Evolutionary conservation across 805 yeast species (phyloP), one percentile per base, ranked within the genome.

Genomic region (Hanseniaspora meyeri): DNA sequence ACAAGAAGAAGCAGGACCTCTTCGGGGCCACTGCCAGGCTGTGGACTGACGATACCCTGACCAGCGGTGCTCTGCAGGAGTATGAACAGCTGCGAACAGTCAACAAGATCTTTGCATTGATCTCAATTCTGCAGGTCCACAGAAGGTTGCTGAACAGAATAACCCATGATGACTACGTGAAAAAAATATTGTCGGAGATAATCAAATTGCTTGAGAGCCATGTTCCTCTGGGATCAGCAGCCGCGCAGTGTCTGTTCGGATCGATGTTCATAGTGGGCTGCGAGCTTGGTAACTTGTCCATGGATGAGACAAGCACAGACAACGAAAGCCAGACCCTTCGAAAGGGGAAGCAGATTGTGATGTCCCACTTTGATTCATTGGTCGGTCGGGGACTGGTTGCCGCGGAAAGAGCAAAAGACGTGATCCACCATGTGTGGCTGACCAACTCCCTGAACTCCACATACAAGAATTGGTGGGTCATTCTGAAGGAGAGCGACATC

Each of bases 61-160:
- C 27, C n/a, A 20, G 24, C 9, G 37, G 42, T 31, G 36, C 17
- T 9, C 12, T 43, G 16, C 24, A 38, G 11, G 54, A 43, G 16
- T 56, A 56, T 29, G 48, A 36, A 37, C 38, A 51, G 8, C 38
- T 56, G 9, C 38, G 58, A 50, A 47, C 58, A 10, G 53, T 51
- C 4, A 56, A 56, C 32, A 43, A 49, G 24, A n/a, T 56, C 11
- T 56, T 56, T 45, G 58, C 55, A n/a, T 47, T 56, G 43, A 50
- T 38, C 2, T 46, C 55, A 5, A 45, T 56, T 20, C 29, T 56
- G 4, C 58, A 56, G 11, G 46, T 56, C 3, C 50, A 50, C 27
- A 56, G 55, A 46, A 39, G 58, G 39, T 14, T 55, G 16, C 16
- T 55, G n/a, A 42, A 45, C 14, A 55, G 32, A 49, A 2, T 20